Evolutionary conservation across 768 basidiomycete species (phyloP).

Genomic region (Boletellus sp.): DNA sequence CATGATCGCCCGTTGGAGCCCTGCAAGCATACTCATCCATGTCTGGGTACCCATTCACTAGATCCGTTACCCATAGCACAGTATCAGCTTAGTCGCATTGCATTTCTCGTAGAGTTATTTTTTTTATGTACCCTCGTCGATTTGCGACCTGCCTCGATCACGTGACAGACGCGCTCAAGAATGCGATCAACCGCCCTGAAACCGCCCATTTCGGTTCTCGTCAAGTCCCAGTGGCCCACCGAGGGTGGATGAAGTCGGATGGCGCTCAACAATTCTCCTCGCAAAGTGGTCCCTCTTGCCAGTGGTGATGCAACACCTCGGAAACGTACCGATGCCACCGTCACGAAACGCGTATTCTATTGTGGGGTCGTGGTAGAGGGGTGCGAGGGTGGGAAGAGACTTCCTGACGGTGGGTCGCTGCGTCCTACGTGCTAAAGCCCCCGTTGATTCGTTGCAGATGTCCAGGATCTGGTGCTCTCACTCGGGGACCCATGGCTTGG

Average conservation of each 20-base stretch:
- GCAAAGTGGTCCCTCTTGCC: constrained; percentile 72
- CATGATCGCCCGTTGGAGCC: constrained; percentile 4
- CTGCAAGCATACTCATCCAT: constrained; percentile 21
- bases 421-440: constrained; percentile 1
- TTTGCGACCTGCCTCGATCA: constrained; percentile 19
- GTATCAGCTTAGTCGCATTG: constrained; percentile 10
- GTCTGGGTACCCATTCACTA: constrained; percentile 3
- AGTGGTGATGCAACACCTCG: constrained; percentile 53
- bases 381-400: constrained; percentile 63
- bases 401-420: constrained; percentile 55
- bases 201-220: not conserved
- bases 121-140: constrained; percentile 8
- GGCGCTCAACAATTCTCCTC: constrained; percentile 66
- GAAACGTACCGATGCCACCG: constrained; percentile 34
- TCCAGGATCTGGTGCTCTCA: constrained; percentile 74
- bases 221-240: not conserved
- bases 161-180: constrained; percentile 21
- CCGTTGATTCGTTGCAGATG: constrained; percentile 45
- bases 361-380: constrained; percentile 89
- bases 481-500: constrained; percentile 64
- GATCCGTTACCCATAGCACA: constrained; percentile 4
- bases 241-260: constrained; percentile 36
- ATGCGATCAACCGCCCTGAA: constrained; percentile 1
- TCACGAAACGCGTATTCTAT: constrained; percentile 82
- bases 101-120: constrained; percentile 10